Evolutionary conservation across 164 flowering plant genomes (phyloP).

Genomic region (Dillenia suffruticosa): DNA sequence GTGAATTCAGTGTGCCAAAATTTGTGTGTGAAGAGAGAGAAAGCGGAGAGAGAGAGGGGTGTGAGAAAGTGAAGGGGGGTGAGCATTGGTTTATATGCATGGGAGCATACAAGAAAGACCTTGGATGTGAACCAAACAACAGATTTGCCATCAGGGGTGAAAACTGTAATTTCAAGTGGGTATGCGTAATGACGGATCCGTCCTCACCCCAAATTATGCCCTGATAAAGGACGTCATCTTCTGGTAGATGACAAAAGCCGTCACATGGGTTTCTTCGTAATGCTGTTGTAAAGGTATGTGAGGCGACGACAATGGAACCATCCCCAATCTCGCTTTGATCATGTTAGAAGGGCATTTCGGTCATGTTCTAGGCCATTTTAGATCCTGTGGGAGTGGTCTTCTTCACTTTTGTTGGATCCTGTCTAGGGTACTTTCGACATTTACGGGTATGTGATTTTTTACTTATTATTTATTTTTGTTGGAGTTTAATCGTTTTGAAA

Average conservation of each 20-base stretch:
- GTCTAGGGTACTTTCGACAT: too few species aligned
- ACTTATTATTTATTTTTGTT: too few species aligned
- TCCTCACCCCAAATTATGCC: not conserved
- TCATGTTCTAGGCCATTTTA: too few species aligned
- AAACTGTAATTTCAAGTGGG: conserved; percentile 8
- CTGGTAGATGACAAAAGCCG: conserved; percentile 14
- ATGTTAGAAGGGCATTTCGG: too few species aligned
- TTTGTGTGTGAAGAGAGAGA: conserved; percentile 1
- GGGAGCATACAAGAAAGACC: not conserved
- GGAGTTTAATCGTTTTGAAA: too few species aligned
- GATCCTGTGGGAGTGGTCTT: too few species aligned
- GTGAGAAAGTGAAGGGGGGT: not conserved
- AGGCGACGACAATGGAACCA: too few species aligned
- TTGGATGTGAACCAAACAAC: not conserved
- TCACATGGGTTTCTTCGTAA: not conserved
- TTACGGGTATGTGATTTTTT: too few species aligned
- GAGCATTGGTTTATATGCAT: conserved; percentile 25
- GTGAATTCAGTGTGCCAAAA: not conserved
- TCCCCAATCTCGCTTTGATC: too few species aligned
- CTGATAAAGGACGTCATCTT: not conserved
- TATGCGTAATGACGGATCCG: not conserved
- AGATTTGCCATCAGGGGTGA: conserved; percentile 8
- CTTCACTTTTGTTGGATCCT: too few species aligned
- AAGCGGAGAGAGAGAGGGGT: not conserved
- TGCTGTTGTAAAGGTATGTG: too few species aligned